Evolutionary conservation across 1,284 basidiomycete genomes (phyloP).

Genomic region (Singerocomus inundabilis): DNA sequence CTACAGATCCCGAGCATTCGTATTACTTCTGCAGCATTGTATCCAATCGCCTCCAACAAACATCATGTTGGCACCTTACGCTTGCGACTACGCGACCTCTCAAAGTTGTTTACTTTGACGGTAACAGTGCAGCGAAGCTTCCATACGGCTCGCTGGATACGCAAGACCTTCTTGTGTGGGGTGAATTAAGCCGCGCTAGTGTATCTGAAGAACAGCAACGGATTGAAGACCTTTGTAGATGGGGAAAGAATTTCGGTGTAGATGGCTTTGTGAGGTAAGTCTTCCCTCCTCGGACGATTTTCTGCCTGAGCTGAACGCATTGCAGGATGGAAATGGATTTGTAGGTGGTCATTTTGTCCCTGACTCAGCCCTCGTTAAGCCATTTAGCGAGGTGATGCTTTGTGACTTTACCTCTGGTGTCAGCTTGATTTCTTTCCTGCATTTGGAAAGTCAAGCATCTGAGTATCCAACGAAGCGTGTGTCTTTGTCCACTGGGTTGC

Average conservation of each 20-base stretch:
- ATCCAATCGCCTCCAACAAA: neutral
- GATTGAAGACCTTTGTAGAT: conserved; percentile 36
- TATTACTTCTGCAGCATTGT: conserved; percentile 33
- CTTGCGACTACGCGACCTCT: too few relatives aligned
- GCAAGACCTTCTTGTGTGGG: conserved; percentile 44
- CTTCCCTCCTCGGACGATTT: neutral
- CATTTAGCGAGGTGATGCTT: conserved; percentile 47
- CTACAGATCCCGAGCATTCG: conserved; percentile 47
- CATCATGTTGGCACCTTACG: too few relatives aligned
- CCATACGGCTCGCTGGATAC: conserved; percentile 39
- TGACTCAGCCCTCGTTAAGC: neutral
- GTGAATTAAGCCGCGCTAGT: conserved; percentile 18
- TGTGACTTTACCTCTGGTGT: too few relatives aligned
- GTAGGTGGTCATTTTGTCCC: conserved; percentile 29
- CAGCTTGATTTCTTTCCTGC: conserved; percentile 37
- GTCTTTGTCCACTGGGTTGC: neutral
- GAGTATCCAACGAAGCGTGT: neutral
- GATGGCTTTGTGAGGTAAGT: conserved; percentile 41
- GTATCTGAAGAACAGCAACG: conserved; percentile 28
- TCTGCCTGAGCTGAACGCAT: conserved; percentile 1
- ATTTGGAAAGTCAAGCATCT: conserved; percentile 11
- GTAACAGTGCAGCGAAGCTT: too few relatives aligned
- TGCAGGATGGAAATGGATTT: conserved; percentile 49
- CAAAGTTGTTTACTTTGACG: too few relatives aligned
- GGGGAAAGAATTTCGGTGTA: conserved; percentile 36